A percentile compares a stretch with the other conserved stretches of the same genome.
Conservation (phyloP, 1,284 basidiomycete genomes). For the Ganoderma resinaceum region DNA sequence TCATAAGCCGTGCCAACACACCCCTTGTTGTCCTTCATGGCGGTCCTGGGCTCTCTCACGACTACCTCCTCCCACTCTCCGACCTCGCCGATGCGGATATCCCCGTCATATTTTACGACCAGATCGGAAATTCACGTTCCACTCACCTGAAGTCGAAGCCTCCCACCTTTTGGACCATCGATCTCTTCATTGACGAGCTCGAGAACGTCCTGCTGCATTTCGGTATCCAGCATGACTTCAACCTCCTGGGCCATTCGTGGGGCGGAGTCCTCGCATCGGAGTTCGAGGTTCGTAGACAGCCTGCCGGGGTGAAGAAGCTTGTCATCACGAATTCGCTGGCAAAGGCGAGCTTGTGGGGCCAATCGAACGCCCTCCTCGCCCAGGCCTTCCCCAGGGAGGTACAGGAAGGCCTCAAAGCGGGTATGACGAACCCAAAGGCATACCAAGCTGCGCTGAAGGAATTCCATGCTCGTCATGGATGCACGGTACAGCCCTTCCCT, state of each 20-base stretch:
- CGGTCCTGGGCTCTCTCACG: slow-evolving; percentile 36
- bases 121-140: slow-evolving; percentile 40
- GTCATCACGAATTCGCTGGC: slow-evolving; percentile 37
- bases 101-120: slow-evolving; percentile 44
- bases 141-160: slow-evolving; percentile 41
- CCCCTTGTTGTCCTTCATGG: slow-evolving; percentile 36
- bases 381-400: slow-evolving; percentile 34
- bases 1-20: slow-evolving; percentile 19
- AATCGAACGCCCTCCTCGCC: slow-evolving; percentile 28
- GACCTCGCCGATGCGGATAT: slow-evolving; percentile 34
- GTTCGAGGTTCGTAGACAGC: slow-evolving; percentile 34
- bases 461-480: slow-evolving; percentile 34
- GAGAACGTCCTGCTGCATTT: slow-evolving; percentile 39
- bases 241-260: slow-evolving; percentile 44
- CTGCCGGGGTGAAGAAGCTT: slow-evolving; percentile 36
- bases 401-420: slow-evolving; percentile 32
- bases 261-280: slow-evolving; percentile 39
- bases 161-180: slow-evolving; percentile 39
- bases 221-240: slow-evolving; percentile 34
- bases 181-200: slow-evolving; percentile 43
- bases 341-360: slow-evolving; percentile 30
- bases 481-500: slow-evolving; percentile 34
- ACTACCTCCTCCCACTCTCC: slow-evolving; percentile 35
- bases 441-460: slow-evolving; percentile 34
- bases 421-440: slow-evolving; percentile 33